A percentile compares a stretch with the other conserved stretches of the same genome.
phyloP scores from a whole-genome alignment of 2,329 filamentous ascomycete genomes.

The Microdochium paspali region DNA sequence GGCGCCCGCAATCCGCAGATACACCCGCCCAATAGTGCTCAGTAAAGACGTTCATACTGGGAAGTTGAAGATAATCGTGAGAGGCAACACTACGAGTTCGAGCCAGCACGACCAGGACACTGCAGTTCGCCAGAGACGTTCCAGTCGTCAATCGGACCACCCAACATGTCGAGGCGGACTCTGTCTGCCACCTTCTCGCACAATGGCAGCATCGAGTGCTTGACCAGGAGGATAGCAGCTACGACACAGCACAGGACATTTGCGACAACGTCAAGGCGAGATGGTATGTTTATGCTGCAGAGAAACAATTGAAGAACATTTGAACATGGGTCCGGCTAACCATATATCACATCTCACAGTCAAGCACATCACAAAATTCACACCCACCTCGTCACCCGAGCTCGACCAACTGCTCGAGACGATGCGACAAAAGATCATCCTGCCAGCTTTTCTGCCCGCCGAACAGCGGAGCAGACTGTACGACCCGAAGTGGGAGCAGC shows the following conservation, averaged over 20 bases:
- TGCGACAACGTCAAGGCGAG: constrained; percentile 14
- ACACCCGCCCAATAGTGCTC: not conserved
- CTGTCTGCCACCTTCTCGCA: constrained; percentile 14
- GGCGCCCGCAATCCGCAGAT: no score
- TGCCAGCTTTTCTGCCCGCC: constrained; percentile 48
- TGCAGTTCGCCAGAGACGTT: no score
- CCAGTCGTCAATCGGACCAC: not conserved
- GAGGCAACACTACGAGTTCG: no score
- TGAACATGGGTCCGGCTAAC: no score
- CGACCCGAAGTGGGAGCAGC: constrained; percentile 32
- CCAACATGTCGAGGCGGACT: constrained; percentile 16
- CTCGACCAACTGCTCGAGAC: constrained; percentile 41
- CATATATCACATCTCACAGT: constrained; percentile 6
- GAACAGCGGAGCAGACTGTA: constrained; percentile 45
- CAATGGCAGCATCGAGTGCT: constrained; percentile 13
- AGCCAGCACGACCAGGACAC: constrained; percentile 2
- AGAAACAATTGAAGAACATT: no score
- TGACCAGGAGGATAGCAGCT: constrained; percentile 11
- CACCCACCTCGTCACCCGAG: constrained; percentile 38
- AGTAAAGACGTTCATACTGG: not conserved
- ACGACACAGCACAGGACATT: constrained; percentile 12
- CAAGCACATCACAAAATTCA: constrained; percentile 32
- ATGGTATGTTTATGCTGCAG: constrained; percentile 10
- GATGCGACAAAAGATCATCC: constrained; percentile 49
- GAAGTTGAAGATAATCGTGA: no score